phyloP scores from a whole-genome alignment of 192 early-diverging fungal species.

The Coemansia sp. region DNA sequence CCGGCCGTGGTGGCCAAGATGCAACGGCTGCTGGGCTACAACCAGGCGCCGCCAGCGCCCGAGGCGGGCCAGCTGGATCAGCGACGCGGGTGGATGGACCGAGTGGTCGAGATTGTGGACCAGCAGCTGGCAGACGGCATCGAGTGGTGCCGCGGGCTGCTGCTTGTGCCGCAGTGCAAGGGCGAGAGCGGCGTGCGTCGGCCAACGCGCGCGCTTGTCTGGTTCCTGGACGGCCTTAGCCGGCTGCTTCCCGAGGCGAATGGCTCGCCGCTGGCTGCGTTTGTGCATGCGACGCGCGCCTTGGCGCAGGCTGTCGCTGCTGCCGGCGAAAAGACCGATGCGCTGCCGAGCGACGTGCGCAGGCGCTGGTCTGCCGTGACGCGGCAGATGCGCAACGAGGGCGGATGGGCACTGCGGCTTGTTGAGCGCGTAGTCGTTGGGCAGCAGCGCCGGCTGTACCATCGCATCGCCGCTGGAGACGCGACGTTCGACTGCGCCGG shows the following conservation, averaged over 20 bases:
- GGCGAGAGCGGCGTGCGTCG: conserved; percentile 5
- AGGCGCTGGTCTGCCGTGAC: conserved; percentile 20
- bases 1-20: conserved; percentile 25
- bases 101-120: conserved; percentile 73
- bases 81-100: conserved; percentile 68
- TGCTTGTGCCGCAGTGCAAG: conserved; percentile 31
- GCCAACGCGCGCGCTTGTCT: conserved; percentile 27
- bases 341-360: conserved; percentile 9
- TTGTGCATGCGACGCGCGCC: conserved; percentile 20
- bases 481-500: conserved; percentile 9
- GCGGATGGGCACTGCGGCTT: conserved; percentile 69
- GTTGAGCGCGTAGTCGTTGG: conserved; percentile 58
- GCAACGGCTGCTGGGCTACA: conserved; percentile 22
- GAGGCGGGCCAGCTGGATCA: conserved; percentile 5
- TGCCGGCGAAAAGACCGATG: background rate
- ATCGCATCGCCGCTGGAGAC: conserved; percentile 2
- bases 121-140: conserved; percentile 68
- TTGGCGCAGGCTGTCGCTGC: conserved; percentile 9
- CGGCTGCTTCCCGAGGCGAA: conserved; percentile 27
- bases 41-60: conserved; percentile 7
- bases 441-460: conserved; percentile 67
- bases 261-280: conserved; percentile 19
- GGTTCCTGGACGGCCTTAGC: conserved; percentile 33
- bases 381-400: conserved; percentile 60
- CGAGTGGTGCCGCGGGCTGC: conserved; percentile 57